phyloP scores from a whole-genome alignment of 805 yeast genomes.

The Saccharomycopsis oosterbeekiorum region DNA sequence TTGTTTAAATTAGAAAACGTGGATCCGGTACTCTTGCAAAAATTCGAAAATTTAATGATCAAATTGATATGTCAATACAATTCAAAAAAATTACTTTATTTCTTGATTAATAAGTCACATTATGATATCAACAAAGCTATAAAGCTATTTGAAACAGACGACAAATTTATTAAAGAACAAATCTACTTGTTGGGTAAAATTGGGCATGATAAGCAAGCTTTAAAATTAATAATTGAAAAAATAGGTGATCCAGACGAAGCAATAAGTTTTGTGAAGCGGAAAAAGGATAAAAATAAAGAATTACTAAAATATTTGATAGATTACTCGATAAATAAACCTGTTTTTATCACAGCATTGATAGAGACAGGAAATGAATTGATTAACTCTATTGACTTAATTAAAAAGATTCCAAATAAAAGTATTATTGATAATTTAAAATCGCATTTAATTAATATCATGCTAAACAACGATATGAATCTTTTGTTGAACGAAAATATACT shows the following conservation, averaged over 20 bases:
- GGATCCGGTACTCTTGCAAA: constrained; percentile 21
- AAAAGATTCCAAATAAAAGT: constrained; percentile 50
- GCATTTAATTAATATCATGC: constrained; percentile 51
- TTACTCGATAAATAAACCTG: constrained; percentile 61
- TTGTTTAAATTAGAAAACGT: constrained; percentile 40
- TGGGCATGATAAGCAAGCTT: constrained; percentile 71
- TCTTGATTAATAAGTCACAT: constrained; percentile 47
- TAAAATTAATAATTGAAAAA: constrained; percentile 65
- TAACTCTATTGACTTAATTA: constrained; percentile 61
- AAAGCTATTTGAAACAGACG: constrained; percentile 31
- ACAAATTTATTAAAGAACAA: constrained; percentile 49
- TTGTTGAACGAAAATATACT: constrained; percentile 47
- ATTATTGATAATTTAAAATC: constrained; percentile 55
- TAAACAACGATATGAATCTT: constrained; percentile 48
- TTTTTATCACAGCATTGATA: constrained; percentile 66
- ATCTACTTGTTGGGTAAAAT: constrained; percentile 74
- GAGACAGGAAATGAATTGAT: constrained; percentile 55
- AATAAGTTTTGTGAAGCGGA: constrained; percentile 57
- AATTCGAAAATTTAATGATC: constrained; percentile 61
- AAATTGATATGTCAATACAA: constrained; percentile 30
- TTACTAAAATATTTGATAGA: constrained; percentile 70
- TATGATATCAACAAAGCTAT: constrained; percentile 66
- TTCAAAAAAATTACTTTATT: constrained; percentile 39
- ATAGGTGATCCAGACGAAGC: constrained; percentile 75
- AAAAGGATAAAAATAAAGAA: constrained; percentile 55